Evolutionary conservation across 192 early-diverging fungal species (phyloP).

Genomic region (Podila epigama): DNA sequence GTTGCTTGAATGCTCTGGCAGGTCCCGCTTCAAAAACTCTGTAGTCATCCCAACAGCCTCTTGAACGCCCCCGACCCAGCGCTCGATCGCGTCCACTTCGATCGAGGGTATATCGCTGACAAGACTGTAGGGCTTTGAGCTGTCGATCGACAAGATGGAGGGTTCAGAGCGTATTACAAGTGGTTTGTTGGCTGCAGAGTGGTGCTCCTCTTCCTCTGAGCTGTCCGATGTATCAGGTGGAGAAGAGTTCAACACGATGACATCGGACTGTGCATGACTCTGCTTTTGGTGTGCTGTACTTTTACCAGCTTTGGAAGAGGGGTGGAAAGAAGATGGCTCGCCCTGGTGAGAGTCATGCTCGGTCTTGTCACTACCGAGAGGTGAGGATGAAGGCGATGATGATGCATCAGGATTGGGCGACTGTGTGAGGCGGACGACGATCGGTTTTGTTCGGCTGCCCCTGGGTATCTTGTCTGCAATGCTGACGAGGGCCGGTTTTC

Average conservation of each 20-base stretch:
- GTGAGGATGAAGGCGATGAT: neutral
- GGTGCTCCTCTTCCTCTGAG: neutral
- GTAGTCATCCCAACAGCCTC: neutral
- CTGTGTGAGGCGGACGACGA: neutral
- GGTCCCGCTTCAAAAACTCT: too few relatives aligned
- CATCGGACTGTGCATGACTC: too few relatives aligned
- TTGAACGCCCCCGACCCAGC: constrained; percentile 7
- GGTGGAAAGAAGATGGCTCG: neutral
- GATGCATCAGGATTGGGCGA: neutral
- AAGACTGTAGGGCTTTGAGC: neutral
- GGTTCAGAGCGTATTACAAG: neutral
- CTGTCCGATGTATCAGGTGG: too few relatives aligned
- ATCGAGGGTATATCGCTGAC: neutral
- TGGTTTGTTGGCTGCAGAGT: neutral
- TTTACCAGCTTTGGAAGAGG: too few relatives aligned
- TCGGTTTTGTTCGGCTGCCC: neutral
- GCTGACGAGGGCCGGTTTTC: neutral
- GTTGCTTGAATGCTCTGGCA: too few relatives aligned
- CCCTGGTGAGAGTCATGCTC: neutral
- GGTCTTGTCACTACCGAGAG: neutral
- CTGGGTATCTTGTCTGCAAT: neutral
- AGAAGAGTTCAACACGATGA: too few relatives aligned
- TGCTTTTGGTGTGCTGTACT: too few relatives aligned
- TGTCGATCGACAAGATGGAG: neutral
- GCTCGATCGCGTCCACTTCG: neutral